Conservation (phyloP, 176 grass and related monocot species). For the Urochloa ruziziensis region DNA sequence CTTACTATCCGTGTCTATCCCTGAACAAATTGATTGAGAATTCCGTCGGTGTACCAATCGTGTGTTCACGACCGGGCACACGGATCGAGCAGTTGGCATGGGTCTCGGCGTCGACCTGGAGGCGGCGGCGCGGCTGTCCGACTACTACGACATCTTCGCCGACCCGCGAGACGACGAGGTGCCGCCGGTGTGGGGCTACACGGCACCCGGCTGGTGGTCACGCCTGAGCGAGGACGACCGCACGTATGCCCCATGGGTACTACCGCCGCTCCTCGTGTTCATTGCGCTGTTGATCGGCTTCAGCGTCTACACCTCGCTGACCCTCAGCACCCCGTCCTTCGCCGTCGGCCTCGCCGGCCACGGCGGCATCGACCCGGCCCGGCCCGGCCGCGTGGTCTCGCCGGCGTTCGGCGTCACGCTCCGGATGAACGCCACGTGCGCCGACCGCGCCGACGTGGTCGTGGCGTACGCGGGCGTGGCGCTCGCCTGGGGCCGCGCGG, state of each 20-base stretch:
- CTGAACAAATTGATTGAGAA: too few species aligned
- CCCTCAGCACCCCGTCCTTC: background rate
- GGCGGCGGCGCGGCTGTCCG: background rate
- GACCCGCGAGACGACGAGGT: background rate
- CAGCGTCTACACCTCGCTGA: background rate
- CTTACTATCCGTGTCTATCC: too few species aligned
- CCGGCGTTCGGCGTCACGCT: constrained; percentile 19
- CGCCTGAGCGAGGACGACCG: background rate
- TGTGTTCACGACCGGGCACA: background rate
- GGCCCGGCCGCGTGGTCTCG: constrained; percentile 5
- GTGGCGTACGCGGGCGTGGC: constrained; percentile 12
- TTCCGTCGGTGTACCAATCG: background rate
- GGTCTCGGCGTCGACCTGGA: background rate
- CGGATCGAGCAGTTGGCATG: background rate
- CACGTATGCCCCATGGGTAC: rapidly evolving
- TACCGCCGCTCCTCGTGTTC: background rate
- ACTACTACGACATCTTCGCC: background rate
- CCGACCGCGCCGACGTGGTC: background rate
- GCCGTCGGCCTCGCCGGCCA: background rate
- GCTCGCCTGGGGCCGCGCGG: constrained; percentile 18
- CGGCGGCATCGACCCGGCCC: constrained; percentile 7
- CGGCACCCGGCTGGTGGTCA: background rate
- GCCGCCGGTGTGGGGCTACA: background rate
- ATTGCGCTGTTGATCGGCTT: background rate
- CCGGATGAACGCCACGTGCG: background rate